These are phyloP conservation scores for Anisodus tanguticus DNA, from an alignment of 257 asterid species.

Conservation along the genomic window DNA sequence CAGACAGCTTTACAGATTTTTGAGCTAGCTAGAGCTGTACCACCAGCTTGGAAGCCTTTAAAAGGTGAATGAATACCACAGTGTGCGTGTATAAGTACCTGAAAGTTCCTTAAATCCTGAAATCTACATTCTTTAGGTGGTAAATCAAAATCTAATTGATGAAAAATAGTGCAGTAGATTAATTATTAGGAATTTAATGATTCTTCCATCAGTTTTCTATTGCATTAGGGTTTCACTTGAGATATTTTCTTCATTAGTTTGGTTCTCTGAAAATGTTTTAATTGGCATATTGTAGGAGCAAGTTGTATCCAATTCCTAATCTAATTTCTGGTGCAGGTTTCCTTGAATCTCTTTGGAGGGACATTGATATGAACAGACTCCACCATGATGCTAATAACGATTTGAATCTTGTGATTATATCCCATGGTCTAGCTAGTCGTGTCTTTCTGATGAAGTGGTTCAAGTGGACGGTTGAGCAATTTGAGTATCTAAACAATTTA, in stretches of 20 bases:
- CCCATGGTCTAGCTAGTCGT: conserved; percentile 40
- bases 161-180: neutral
- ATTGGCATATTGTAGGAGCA: neutral
- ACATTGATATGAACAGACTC: conserved; percentile 42
- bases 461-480: conserved; percentile 42
- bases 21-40: neutral
- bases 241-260: conserved; percentile 11
- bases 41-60: neutral
- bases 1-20: neutral
- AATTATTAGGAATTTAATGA: neutral
- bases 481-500: conserved; percentile 34
- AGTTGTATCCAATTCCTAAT: conserved; percentile 21
- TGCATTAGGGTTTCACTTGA: conserved; percentile 13
- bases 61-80: neutral
- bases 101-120: neutral
- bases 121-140: neutral
- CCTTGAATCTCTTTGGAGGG: conserved; percentile 45
- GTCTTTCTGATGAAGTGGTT: conserved; percentile 46
- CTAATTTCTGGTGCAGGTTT: conserved; percentile 35
- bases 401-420: conserved; percentile 38
- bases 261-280: conserved; percentile 8
- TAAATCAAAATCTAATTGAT: neutral
- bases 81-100: neutral
- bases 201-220: conserved; percentile 14
- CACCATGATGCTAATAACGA: conserved; percentile 33